These are phyloP conservation scores for Mallotus japonicus DNA, from an alignment of 441 rosid species.

Conservation along the genomic window DNA sequence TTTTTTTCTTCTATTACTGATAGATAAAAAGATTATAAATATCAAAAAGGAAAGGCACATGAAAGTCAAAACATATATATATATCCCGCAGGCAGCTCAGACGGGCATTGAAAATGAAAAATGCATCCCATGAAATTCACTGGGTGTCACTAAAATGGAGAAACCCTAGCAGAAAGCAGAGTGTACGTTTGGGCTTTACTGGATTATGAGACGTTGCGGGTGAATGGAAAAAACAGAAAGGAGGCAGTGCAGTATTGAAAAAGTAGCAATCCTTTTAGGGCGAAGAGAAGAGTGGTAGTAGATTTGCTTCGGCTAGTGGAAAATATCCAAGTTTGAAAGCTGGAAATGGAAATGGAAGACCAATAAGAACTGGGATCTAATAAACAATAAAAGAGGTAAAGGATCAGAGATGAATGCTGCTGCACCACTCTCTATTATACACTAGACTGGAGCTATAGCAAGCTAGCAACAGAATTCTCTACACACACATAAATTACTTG, in stretches of 20 bases:
- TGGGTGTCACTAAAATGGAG: conserved; percentile 3
- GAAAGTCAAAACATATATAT: background rate
- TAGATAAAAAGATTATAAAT: background rate
- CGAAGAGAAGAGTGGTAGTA: conserved; percentile 9
- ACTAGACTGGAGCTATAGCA: too few species aligned
- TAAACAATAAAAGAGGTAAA: conserved; percentile 21
- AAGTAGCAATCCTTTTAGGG: conserved; percentile 9
- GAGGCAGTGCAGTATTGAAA: background rate
- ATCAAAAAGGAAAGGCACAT: background rate
- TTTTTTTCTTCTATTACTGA: too few species aligned
- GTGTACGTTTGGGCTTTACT: conserved; percentile 3
- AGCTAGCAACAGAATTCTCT: too few species aligned
- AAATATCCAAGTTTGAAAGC: conserved; percentile 26
- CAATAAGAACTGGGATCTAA: conserved; percentile 19
- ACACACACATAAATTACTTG: too few species aligned
- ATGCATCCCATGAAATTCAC: background rate
- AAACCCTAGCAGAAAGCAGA: conserved; percentile 11
- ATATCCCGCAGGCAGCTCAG: background rate
- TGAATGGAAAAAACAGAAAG: background rate
- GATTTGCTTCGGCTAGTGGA: conserved; percentile 9
- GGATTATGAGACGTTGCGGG: background rate
- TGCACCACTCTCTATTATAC: background rate
- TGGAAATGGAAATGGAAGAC: conserved; percentile 28
- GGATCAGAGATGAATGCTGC: background rate
- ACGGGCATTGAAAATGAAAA: background rate